Conservation (phyloP, 805 yeast species). For the Yamadazyma akitaensis region DNA sequence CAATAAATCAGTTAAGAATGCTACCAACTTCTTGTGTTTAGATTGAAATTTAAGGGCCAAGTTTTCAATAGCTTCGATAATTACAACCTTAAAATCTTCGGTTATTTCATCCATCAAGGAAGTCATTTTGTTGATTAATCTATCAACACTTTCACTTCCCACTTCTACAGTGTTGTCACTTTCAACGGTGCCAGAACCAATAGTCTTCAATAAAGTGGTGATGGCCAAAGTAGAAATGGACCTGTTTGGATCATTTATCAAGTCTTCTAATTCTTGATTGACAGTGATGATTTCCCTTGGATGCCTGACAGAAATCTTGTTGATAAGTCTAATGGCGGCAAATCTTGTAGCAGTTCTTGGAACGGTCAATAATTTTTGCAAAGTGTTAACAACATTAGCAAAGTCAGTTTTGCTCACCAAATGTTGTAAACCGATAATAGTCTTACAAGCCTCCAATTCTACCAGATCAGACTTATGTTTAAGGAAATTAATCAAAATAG, state of each 20-base stretch:
- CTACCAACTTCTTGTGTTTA: slow-evolving; percentile 78
- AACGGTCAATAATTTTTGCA: slow-evolving; percentile 75
- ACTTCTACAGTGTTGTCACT: slow-evolving; percentile 19
- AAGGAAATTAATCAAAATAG: slow-evolving; percentile 66
- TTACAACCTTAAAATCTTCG: slow-evolving; percentile 92
- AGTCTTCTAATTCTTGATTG: slow-evolving; percentile 79
- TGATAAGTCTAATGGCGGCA: slow-evolving; percentile 88
- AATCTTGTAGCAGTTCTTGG: slow-evolving; percentile 89
- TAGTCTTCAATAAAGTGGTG: slow-evolving; percentile 92
- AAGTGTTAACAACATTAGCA: slow-evolving; percentile 64
- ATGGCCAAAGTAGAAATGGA: slow-evolving; percentile 95
- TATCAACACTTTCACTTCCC: slow-evolving; percentile 65
- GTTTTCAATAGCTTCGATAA: slow-evolving; percentile 91
- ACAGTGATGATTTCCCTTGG: slow-evolving; percentile 79
- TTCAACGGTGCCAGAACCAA: slow-evolving; percentile 58
- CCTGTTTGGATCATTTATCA: slow-evolving; percentile 85
- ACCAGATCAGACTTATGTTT: slow-evolving; percentile 85
- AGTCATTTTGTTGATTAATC: slow-evolving; percentile 82
- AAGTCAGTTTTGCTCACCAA: slow-evolving; percentile 62
- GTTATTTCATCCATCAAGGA: slow-evolving; percentile 89
- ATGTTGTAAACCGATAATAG: slow-evolving; percentile 52
- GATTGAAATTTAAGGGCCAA: slow-evolving; percentile 90
- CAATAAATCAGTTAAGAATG: slow-evolving; percentile 77
- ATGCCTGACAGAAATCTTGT: slow-evolving; percentile 74
- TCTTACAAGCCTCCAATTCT: slow-evolving; percentile 86